phyloP scores from a whole-genome alignment of 2,329 filamentous ascomycete species.

The Penicillium capsulatum region DNA sequence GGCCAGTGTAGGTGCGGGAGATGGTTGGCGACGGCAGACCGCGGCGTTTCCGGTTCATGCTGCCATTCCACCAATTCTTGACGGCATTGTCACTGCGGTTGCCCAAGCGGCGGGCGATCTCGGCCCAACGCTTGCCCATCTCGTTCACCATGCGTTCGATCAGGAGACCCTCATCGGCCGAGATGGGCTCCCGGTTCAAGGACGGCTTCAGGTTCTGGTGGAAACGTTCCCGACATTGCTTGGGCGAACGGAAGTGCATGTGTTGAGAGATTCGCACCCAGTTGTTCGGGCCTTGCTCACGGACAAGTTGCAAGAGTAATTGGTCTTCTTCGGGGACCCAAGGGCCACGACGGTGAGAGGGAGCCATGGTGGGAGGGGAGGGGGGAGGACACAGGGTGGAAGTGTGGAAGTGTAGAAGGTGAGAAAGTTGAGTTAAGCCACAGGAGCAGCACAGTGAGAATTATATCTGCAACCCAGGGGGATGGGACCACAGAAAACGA shows the following conservation, averaged over 20 bases:
- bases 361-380: constrained; percentile 34
- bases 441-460: constrained; percentile 23
- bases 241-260: constrained; percentile 75
- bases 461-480: constrained; percentile 33
- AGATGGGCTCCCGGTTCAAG: constrained; percentile 70
- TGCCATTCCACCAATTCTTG: constrained; percentile 98
- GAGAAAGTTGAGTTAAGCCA: constrained; percentile 21
- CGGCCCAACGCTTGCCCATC: constrained; percentile 86
- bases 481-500: constrained; percentile 33
- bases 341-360: constrained; percentile 67
- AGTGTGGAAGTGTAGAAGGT: too few species aligned
- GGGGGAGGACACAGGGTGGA: neutral
- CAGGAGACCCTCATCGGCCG: constrained; percentile 61
- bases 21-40: constrained; percentile 35
- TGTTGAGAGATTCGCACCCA: constrained; percentile 82
- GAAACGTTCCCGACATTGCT: constrained; percentile 91
- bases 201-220: constrained; percentile 85
- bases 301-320: constrained; percentile 65
- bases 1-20: constrained; percentile 35
- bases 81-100: constrained; percentile 92
- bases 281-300: constrained; percentile 70
- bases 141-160: constrained; percentile 74
- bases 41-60: constrained; percentile 72
- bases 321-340: constrained; percentile 77
- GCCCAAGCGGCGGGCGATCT: constrained; percentile 76